Conservation (phyloP, 23 red algal genomes). For the Agarophyton chilense region DNA sequence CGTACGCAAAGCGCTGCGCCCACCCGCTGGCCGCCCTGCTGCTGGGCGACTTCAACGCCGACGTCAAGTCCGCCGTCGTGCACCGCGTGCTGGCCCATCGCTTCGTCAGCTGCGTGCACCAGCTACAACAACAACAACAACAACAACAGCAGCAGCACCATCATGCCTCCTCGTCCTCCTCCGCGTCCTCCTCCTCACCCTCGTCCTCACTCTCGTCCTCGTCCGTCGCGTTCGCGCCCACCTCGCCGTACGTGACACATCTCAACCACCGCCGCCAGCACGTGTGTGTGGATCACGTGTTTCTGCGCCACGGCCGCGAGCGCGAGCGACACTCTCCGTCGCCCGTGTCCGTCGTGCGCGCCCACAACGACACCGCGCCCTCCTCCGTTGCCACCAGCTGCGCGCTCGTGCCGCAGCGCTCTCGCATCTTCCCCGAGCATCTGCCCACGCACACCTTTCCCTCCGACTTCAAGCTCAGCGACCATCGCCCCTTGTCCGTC, state of each 20-base stretch:
- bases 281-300: constrained; percentile 59
- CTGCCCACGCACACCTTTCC: constrained; percentile 23
- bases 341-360: not conserved
- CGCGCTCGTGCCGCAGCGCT: not conserved
- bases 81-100: not conserved
- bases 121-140: too few species aligned
- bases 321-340: not conserved
- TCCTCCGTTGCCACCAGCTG: too few species aligned
- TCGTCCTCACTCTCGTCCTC: too few species aligned
- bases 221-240: too few species aligned
- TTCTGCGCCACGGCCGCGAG: constrained; percentile 15
- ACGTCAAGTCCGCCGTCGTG: constrained; percentile 17
- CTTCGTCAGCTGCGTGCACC: constrained; percentile 21
- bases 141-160: too few species aligned
- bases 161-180: too few species aligned
- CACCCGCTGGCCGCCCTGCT: not conserved
- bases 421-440: constrained; percentile 10
- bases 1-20: not conserved
- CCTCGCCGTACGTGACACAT: constrained; percentile 42
- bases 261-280: constrained; percentile 37
- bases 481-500: constrained; percentile 38
- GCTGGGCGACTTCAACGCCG: constrained; percentile 53
- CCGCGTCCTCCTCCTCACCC: too few species aligned
- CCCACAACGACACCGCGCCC: not conserved
- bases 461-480: constrained; percentile 31